phyloP scores from a whole-genome alignment of 2,329 filamentous ascomycete species.

The Arthrobotrys entomopaga region DNA sequence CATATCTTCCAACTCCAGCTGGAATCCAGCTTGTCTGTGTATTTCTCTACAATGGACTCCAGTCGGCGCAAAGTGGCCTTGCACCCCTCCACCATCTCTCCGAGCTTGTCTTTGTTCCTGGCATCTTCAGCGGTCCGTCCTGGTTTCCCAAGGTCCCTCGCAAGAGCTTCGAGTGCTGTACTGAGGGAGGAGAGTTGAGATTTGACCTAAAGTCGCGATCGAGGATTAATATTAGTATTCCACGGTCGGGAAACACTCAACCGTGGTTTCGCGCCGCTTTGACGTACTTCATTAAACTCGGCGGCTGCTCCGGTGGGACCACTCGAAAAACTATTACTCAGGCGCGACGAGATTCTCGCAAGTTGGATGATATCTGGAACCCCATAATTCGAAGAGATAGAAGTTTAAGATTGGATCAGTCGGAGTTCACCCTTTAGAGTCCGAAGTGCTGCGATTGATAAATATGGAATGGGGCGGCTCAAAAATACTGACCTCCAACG shows the following conservation, averaged over 20 bases:
- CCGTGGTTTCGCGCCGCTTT: background rate
- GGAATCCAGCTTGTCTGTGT: slow-evolving; percentile 52
- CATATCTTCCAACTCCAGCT: slow-evolving; percentile 55
- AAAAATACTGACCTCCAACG: slow-evolving; percentile 39
- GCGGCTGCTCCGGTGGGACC: slow-evolving; percentile 48
- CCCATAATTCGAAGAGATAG: background rate
- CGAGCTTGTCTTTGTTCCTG: slow-evolving; percentile 42
- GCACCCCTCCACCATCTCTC: slow-evolving; percentile 51
- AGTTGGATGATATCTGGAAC: slow-evolving; percentile 53
- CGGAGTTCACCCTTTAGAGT: background rate
- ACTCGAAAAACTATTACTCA: slow-evolving; percentile 49
- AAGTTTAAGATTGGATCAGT: background rate
- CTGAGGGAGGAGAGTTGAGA: slow-evolving; percentile 45
- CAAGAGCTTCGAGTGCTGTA: slow-evolving; percentile 42
- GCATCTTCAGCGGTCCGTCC: slow-evolving; percentile 42
- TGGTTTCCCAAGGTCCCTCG: slow-evolving; percentile 40
- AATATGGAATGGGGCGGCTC: background rate
- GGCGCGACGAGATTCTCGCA: slow-evolving; percentile 36
- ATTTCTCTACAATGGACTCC: slow-evolving; percentile 52
- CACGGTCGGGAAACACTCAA: background rate
- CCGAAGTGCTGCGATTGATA: slow-evolving; percentile 12
- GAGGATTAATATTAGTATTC: background rate
- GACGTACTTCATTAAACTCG: slow-evolving; percentile 46
- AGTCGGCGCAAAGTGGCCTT: slow-evolving; percentile 33
- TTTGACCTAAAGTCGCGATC: slow-evolving; percentile 26